Percentiles rank a stretch among this genome's conserved stretches.
These are phyloP conservation scores for Saksenaea vasiformis DNA, from an alignment of 371 early-diverging fungal species.

Conservation along the genomic window DNA sequence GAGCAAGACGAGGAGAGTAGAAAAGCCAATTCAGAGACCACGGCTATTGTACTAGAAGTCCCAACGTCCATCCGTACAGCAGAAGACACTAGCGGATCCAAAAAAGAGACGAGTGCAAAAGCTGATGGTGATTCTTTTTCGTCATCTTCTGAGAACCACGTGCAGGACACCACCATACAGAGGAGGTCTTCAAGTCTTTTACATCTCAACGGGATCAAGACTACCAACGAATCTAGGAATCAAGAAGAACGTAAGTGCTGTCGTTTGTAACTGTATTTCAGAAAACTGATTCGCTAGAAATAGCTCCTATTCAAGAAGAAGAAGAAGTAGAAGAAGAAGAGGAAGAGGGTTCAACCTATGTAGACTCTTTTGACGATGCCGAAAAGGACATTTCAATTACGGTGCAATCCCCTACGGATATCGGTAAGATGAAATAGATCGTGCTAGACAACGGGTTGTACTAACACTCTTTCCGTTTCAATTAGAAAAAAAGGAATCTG, in stretches of 20 bases:
- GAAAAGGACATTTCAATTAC: background rate
- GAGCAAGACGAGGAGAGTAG: background rate
- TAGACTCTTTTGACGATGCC: background rate
- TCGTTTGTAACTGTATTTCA: background rate
- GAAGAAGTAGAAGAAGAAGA: conserved; percentile 9
- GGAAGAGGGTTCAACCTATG: no score
- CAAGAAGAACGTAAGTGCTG: background rate
- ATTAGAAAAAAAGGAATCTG: conserved; percentile 15
- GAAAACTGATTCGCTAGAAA: background rate
- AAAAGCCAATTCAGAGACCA: background rate
- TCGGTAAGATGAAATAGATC: background rate
- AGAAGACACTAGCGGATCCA: conserved; percentile 10
- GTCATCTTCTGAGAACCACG: background rate
- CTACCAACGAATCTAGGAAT: background rate
- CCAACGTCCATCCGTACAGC: background rate
- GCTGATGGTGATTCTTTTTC: background rate
- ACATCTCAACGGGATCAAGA: conserved; percentile 12
- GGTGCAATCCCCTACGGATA: conserved; percentile 7
- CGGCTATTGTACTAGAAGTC: background rate
- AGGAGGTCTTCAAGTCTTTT: conserved; percentile 10
- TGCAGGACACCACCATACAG: conserved; percentile 3
- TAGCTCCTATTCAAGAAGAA: conserved; percentile 5
- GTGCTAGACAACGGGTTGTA: background rate
- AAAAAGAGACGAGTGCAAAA: conserved; percentile 6
- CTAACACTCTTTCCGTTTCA: background rate